These are phyloP conservation scores for Tetrastigma voinierianum DNA, from an alignment of 164 flowering plant species.

Conservation along the genomic window DNA sequence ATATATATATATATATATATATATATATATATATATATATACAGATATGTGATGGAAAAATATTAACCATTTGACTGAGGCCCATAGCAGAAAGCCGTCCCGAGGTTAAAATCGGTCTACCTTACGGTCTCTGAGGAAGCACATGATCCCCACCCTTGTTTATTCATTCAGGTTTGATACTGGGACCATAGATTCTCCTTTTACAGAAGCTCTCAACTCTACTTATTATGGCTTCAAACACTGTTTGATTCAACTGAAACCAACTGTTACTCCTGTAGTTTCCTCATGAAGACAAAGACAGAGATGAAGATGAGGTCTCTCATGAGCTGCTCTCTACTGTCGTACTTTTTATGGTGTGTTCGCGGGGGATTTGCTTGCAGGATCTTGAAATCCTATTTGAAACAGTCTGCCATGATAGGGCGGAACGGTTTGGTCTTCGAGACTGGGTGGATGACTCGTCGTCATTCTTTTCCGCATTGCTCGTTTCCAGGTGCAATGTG, in stretches of 20 bases:
- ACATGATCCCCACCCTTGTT: constrained; percentile 3
- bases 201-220: too few species aligned
- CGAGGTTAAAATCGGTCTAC: background rate
- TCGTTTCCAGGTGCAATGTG: constrained; percentile 70
- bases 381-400: constrained; percentile 53
- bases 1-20: too few species aligned
- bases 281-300: background rate
- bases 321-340: background rate
- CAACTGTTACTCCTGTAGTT: background rate
- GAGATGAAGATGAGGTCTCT: background rate
- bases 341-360: constrained; percentile 7
- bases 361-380: constrained; percentile 2
- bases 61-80: background rate
- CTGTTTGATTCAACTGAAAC: background rate
- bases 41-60: background rate
- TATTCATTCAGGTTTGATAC: constrained; percentile 9
- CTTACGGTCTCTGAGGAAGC: background rate
- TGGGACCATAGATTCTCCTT: constrained; percentile 19
- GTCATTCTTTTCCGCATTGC: constrained; percentile 52
- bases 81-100: background rate
- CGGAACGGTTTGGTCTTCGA: constrained; percentile 37
- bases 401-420: constrained; percentile 40
- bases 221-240: constrained; percentile 1
- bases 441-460: constrained; percentile 50
- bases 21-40: too few species aligned